Percentiles rank a stretch among this genome's conserved stretches.
Evolutionary conservation across 331 rosid species (phyloP).

Genomic region (Pyracantha coccinea): DNA sequence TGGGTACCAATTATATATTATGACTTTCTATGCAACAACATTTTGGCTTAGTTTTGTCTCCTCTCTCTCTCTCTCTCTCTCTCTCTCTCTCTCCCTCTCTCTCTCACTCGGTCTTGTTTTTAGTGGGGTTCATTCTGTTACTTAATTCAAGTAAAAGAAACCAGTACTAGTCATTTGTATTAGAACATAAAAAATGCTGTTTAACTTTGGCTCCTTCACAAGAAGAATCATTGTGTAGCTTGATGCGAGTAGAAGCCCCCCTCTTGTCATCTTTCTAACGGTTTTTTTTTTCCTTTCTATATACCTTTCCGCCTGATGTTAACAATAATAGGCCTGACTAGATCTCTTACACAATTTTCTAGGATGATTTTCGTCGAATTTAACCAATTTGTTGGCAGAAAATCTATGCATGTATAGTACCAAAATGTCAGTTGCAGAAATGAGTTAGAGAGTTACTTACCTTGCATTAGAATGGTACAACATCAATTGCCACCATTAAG

Average conservation of each 20-base stretch:
- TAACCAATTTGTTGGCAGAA: too few species aligned
- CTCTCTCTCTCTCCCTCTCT: background rate
- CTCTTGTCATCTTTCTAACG: background rate
- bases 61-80: background rate
- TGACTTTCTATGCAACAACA: background rate
- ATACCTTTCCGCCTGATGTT: background rate
- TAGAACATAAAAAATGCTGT: background rate
- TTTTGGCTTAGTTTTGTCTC: background rate
- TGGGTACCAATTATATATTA: background rate
- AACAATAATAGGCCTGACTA: background rate
- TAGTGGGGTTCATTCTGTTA: background rate
- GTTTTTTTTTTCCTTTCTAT: background rate
- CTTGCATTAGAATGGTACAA: background rate
- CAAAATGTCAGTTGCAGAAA: too few species aligned
- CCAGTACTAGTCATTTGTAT: background rate
- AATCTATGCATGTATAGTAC: too few species aligned
- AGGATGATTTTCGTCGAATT: too few species aligned
- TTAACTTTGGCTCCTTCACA: background rate
- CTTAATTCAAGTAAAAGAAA: background rate
- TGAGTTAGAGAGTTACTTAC: background rate
- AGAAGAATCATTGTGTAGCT: background rate
- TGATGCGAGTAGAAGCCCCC: background rate
- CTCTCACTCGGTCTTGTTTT: background rate
- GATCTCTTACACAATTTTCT: background rate
- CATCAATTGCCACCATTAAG: background rate